phyloP scores from a whole-genome alignment of 371 early-diverging fungal genomes.

The Cokeromyces recurvatus region DNA sequence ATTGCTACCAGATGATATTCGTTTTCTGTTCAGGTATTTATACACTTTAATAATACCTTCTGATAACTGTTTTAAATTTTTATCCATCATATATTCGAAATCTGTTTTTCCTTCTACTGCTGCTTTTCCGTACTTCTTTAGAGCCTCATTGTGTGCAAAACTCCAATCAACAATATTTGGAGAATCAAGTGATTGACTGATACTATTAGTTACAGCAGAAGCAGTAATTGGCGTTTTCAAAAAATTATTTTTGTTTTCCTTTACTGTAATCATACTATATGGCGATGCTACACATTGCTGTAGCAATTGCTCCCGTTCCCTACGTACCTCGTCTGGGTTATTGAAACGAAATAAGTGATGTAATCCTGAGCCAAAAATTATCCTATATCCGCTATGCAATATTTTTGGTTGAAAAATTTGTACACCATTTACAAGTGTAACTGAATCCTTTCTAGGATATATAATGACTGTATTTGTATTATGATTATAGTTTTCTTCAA shows the following conservation, averaged over 20 bases:
- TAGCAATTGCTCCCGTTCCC: conserved; percentile 47
- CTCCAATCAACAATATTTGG: conserved; percentile 73
- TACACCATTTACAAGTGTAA: conserved; percentile 73
- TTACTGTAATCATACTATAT: not conserved
- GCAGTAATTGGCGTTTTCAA: not conserved
- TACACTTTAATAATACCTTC: conserved; percentile 50
- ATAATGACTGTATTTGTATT: conserved; percentile 51
- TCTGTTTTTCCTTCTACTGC: conserved; percentile 14
- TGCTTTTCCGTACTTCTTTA: conserved; percentile 35
- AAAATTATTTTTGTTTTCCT: no score
- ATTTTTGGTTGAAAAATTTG: conserved; percentile 51
- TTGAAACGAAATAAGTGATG: conserved; percentile 81
- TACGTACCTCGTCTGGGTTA: conserved; percentile 77
- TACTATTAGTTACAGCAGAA: not conserved
- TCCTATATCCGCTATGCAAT: conserved; percentile 68
- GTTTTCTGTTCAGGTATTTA: conserved; percentile 36
- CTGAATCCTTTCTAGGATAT: conserved; percentile 50
- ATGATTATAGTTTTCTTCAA: conserved; percentile 9
- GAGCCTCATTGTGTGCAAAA: conserved; percentile 69
- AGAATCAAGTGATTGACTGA: conserved; percentile 1
- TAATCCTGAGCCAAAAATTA: conserved; percentile 70
- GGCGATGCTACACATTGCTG: not conserved
- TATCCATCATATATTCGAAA: conserved; percentile 40
- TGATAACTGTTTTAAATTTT: conserved; percentile 50
- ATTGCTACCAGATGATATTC: conserved; percentile 38